Evolutionary conservation across 345 rosid genomes (phyloP).

Genomic region (Eucalyptus curtisii): DNA sequence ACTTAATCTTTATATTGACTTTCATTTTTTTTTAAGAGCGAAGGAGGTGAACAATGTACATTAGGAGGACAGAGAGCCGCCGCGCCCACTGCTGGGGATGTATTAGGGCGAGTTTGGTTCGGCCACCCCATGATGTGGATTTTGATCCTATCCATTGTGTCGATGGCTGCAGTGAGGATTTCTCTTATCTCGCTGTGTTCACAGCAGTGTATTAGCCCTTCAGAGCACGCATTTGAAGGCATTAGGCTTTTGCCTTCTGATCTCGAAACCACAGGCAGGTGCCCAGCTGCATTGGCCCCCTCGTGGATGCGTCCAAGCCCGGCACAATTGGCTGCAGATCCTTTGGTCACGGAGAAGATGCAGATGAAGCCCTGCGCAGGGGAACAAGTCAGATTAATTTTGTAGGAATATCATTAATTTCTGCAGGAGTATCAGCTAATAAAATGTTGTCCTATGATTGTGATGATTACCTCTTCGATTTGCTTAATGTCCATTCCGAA

Average conservation of each 20-base stretch:
- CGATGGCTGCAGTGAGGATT: constrained; percentile 8
- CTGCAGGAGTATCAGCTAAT: background rate
- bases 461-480: constrained; percentile 20
- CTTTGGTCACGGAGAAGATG: constrained; percentile 15
- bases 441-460: background rate
- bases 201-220: constrained; percentile 20
- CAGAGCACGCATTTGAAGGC: constrained; percentile 17
- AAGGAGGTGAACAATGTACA: background rate
- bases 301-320: constrained; percentile 15
- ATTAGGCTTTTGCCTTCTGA: constrained; percentile 25
- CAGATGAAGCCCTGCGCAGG: constrained; percentile 22
- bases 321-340: constrained; percentile 27
- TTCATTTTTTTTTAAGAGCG: background rate
- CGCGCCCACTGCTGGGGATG: too few relatives aligned
- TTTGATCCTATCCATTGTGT: constrained; percentile 6
- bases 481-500: constrained; percentile 32
- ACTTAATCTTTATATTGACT: background rate
- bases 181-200: constrained; percentile 18
- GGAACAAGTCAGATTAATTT: background rate
- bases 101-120: background rate
- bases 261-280: constrained; percentile 21
- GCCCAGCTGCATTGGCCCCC: constrained; percentile 15
- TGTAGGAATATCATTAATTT: too few relatives aligned
- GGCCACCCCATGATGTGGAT: constrained; percentile 42
- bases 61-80: constrained; percentile 14